Evolutionary conservation across 2,329 filamentous ascomycete genomes (phyloP).

Genomic region (Diplodia seriata): DNA sequence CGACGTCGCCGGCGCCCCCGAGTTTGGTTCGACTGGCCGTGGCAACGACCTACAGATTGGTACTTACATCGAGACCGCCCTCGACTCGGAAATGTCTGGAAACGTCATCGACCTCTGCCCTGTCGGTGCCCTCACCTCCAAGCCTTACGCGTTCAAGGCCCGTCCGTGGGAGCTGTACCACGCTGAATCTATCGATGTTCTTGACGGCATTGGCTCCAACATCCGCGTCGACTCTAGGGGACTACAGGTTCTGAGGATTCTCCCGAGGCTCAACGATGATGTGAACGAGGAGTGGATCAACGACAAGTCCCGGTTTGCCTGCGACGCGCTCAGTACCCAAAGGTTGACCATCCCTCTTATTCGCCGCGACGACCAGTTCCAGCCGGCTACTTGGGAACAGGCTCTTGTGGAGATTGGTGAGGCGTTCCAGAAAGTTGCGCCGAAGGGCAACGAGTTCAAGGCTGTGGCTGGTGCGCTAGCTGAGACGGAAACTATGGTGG

Average conservation of each 20-base stretch:
- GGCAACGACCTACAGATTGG: conserved; percentile 98
- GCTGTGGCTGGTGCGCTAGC: conserved; percentile 87
- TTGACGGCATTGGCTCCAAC: conserved; percentile 91
- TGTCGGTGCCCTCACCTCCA: conserved; percentile 93
- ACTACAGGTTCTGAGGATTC: conserved; percentile 92
- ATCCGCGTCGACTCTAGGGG: conserved; percentile 93
- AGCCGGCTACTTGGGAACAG: conserved; percentile 94
- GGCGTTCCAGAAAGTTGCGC: conserved; percentile 78
- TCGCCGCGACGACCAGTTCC: conserved; percentile 86
- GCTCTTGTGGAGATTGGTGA: conserved; percentile 85
- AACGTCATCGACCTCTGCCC: conserved; percentile 99
- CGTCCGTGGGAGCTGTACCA: conserved; percentile 97
- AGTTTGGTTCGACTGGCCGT: conserved; percentile 91
- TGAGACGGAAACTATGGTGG: conserved; percentile 91
- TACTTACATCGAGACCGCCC: conserved; percentile 92
- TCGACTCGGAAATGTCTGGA: conserved; percentile 92
- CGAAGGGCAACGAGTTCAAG: conserved; percentile 95
- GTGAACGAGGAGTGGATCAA: conserved; percentile 99
- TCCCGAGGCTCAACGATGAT: conserved; percentile 94
- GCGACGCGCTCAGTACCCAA: conserved; percentile 95
- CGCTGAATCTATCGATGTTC: conserved; percentile 92
- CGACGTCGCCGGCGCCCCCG: conserved; percentile 92
- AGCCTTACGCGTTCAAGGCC: conserved; percentile 96
- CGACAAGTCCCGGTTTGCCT: conserved; percentile 96
- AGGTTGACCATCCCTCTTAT: conserved; percentile 91